Percentiles rank a stretch among this genome's conserved stretches.
phyloP scores from a whole-genome alignment of 2,329 filamentous ascomycete genomes.

The Trematosphaeria pertusa region DNA sequence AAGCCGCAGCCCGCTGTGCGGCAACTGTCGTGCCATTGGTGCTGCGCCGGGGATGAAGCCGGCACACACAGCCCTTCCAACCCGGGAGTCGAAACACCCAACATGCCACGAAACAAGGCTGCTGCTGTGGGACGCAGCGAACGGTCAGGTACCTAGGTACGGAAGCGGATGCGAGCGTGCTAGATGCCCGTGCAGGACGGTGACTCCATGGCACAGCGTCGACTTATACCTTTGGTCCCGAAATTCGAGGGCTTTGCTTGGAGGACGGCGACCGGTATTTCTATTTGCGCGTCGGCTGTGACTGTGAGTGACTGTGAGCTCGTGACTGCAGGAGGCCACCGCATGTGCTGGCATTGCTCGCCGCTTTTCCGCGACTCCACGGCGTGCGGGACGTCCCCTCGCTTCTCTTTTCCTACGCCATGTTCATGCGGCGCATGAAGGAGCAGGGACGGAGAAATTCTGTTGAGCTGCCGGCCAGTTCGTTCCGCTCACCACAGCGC shows the following conservation, averaged over 20 bases:
- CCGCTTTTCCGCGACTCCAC: constrained; percentile 20
- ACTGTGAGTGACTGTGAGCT: constrained; percentile 12
- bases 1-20: constrained; percentile 1
- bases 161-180: constrained; percentile 14
- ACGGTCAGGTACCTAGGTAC: constrained; percentile 25
- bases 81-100: constrained; percentile 20
- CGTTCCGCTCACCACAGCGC: too few relatives aligned
- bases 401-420: neutral
- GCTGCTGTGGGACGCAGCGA: constrained; percentile 18
- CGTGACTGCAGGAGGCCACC: constrained; percentile 3
- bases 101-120: constrained; percentile 20
- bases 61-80: constrained; percentile 3
- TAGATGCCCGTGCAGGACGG: constrained; percentile 17
- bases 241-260: neutral
- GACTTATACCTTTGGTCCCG: neutral
- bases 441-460: too few relatives aligned
- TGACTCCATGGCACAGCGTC: constrained; percentile 10
- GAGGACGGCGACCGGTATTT: neutral
- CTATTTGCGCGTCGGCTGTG: constrained; percentile 7
- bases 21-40: constrained; percentile 12
- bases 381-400: too few relatives aligned
- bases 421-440: too few relatives aligned
- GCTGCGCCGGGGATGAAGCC: constrained; percentile 3
- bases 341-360: constrained; percentile 5
- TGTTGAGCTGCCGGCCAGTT: too few relatives aligned